Evolutionary conservation across 352 stramenopile species (phyloP).

Genomic region (Phytophthora pluvialis): DNA sequence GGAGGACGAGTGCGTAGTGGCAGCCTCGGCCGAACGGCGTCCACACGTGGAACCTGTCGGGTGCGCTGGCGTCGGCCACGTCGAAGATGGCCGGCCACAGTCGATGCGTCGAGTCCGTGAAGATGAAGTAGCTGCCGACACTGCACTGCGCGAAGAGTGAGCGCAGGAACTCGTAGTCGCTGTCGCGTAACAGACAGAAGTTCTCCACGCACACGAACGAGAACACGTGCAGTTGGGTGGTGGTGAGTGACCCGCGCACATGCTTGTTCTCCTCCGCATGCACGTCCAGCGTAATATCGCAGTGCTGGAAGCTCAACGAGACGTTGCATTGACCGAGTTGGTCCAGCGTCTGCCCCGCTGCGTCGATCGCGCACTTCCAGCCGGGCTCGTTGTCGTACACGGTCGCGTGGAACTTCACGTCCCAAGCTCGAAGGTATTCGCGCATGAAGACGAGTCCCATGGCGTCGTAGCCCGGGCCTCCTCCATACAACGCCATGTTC

Average conservation of each 20-base stretch:
- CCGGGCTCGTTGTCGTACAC: conserved; percentile 80
- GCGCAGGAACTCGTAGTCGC: conserved; percentile 56
- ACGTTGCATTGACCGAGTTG: conserved; percentile 27
- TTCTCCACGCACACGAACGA: conserved; percentile 82
- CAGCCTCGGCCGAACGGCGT: conserved; percentile 62
- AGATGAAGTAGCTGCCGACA: conserved; percentile 60
- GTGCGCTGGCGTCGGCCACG: conserved; percentile 37
- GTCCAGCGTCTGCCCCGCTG: conserved; percentile 37
- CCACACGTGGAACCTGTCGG: conserved; percentile 55
- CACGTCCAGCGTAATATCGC: conserved; percentile 67
- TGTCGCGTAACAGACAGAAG: conserved; percentile 56
- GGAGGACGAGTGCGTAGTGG: conserved; percentile 68
- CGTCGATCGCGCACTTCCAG: conserved; percentile 53
- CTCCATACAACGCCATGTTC: conserved; percentile 66
- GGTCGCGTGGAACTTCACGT: conserved; percentile 54
- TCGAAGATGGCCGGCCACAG: conserved; percentile 68
- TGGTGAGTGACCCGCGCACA: conserved; percentile 31
- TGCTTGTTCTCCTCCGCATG: conserved; percentile 42
- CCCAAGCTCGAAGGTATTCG: conserved; percentile 53
- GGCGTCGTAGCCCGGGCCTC: conserved; percentile 63
- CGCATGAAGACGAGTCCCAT: conserved; percentile 63
- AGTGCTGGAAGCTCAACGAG: conserved; percentile 53
- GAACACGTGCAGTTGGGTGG: conserved; percentile 64
- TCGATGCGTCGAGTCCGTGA: conserved; percentile 76
- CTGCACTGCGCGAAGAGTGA: conserved; percentile 50